Percentiles rank a stretch among this genome's conserved stretches.
Conservation (phyloP, 2,329 filamentous ascomycete genomes). For the Claviceps quebecensis region DNA sequence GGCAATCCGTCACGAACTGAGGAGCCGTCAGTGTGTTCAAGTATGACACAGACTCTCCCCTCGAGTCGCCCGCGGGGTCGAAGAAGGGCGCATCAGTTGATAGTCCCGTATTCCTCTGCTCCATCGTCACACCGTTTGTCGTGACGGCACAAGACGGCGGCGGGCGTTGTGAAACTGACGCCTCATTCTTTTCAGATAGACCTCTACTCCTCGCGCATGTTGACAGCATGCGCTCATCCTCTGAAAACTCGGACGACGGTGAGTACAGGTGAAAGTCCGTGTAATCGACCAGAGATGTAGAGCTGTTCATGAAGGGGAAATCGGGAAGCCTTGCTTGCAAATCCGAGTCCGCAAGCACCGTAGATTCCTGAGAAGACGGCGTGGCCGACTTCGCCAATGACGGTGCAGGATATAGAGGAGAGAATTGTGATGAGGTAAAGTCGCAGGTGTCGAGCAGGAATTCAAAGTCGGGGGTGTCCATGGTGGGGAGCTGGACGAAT, state of each 20-base stretch:
- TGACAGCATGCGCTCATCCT: conserved; percentile 31
- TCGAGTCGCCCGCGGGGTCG: not conserved
- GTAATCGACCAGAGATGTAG: conserved; percentile 23
- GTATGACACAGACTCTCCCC: not conserved
- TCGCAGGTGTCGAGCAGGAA: conserved; percentile 30
- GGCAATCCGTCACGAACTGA: not conserved
- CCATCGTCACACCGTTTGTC: not conserved
- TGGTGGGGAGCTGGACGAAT: conserved; percentile 29
- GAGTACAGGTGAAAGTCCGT: conserved; percentile 44
- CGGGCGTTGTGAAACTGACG: conserved; percentile 3
- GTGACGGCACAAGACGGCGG: not conserved
- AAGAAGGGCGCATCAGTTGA: not conserved
- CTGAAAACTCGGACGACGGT: conserved; percentile 31
- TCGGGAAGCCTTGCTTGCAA: conserved; percentile 2
- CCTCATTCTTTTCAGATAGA: conserved; percentile 5
- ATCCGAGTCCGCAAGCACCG: not conserved
- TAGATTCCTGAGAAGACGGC: conserved; percentile 11
- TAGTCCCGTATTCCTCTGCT: not conserved
- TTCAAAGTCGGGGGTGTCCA: conserved; percentile 26
- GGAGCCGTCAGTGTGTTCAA: not conserved
- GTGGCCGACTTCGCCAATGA: conserved; percentile 14
- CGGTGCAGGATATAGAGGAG: conserved; percentile 14
- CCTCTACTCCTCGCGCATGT: conserved; percentile 10
- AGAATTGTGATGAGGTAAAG: conserved; percentile 25
- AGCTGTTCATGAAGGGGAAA: conserved; percentile 25